phyloP scores from a whole-genome alignment of 2,329 filamentous ascomycete genomes.

The Erysiphe neolycopersici region DNA sequence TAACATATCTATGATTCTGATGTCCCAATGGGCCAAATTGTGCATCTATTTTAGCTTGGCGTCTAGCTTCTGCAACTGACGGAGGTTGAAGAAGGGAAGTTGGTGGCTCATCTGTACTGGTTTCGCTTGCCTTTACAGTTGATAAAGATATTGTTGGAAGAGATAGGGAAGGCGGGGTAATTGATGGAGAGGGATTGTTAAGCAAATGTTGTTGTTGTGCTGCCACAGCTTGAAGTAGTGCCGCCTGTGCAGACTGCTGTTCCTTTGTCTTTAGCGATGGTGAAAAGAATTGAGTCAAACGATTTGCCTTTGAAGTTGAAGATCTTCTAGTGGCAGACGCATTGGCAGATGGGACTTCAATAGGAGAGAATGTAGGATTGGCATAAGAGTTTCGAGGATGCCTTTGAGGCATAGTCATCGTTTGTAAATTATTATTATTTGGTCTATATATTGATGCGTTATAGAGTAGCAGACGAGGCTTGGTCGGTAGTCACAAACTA shows the following conservation, averaged over 20 bases:
- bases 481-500: too few species aligned
- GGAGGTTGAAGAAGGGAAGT: conserved; percentile 73
- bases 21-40: conserved; percentile 75
- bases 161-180: conserved; percentile 46
- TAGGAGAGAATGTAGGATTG: conserved; percentile 10
- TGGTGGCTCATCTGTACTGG: conserved; percentile 43
- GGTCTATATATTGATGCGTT: too few species aligned
- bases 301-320: conserved; percentile 42
- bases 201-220: conserved; percentile 32
- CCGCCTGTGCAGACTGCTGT: conserved; percentile 35
- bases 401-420: conserved; percentile 13
- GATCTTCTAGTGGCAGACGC: conserved; percentile 20
- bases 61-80: conserved; percentile 54
- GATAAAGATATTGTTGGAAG: conserved; percentile 82
- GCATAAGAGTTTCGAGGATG: conserved; percentile 14
- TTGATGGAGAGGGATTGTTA: conserved; percentile 27
- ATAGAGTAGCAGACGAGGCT: too few species aligned
- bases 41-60: conserved; percentile 52
- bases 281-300: conserved; percentile 62
- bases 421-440: not conserved
- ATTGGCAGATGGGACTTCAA: conserved; percentile 9
- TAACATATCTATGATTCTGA: conserved; percentile 64
- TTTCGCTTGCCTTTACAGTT: conserved; percentile 52
- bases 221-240: conserved; percentile 31
- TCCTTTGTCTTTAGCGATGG: conserved; percentile 51